Conservation (phyloP, 164 flowering plant species). For the Annona squamosa region DNA sequence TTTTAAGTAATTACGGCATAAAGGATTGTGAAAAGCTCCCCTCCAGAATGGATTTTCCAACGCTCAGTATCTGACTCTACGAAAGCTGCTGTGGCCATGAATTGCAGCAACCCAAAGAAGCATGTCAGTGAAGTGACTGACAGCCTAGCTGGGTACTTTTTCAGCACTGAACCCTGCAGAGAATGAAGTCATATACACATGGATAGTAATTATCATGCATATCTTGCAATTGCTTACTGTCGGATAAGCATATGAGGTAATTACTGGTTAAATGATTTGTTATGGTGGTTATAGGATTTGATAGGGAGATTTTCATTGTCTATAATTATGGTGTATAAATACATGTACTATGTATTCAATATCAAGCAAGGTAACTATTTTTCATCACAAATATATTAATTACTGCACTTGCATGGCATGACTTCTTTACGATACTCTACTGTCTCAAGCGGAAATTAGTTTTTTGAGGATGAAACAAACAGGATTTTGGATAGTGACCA, state of each 20-base stretch:
- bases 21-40: constrained; percentile 55
- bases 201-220: not conserved
- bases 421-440: too few species aligned
- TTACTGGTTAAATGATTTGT: too few species aligned
- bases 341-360: too few species aligned
- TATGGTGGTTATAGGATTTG: too few species aligned
- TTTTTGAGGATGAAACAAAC: not conserved
- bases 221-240: not conserved
- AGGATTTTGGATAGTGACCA: constrained; percentile 1
- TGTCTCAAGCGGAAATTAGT: too few species aligned
- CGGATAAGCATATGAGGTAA: not conserved
- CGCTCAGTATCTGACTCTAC: constrained; percentile 40
- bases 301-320: too few species aligned
- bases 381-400: too few species aligned
- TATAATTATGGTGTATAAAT: too few species aligned
- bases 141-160: constrained; percentile 74
- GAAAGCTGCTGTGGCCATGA: constrained; percentile 52
- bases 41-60: constrained; percentile 60
- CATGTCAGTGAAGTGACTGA: constrained; percentile 70
- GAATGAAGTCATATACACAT: not conserved
- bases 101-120: constrained; percentile 72
- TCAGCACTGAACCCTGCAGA: constrained; percentile 65
- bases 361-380: too few species aligned
- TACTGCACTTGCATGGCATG: too few species aligned
- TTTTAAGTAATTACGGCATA: constrained; percentile 48